Base-by-base conservation (phyloP, 306 rosid species). In the Gastrolobium villosum region DNA sequence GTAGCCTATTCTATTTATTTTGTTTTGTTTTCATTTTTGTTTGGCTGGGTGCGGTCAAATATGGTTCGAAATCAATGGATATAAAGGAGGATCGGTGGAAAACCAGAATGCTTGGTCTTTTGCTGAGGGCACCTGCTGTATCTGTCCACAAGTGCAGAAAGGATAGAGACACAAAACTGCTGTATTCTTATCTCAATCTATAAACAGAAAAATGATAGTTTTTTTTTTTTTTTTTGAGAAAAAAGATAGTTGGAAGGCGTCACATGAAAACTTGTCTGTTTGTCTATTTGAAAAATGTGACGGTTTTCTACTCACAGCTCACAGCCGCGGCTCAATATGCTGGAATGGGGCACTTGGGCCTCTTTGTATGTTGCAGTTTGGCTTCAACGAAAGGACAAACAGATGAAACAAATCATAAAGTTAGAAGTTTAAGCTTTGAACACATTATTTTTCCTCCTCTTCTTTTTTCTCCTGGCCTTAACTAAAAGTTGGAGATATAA, bases 181-280 rank as follows among this genome's bases (percentile, higher is more conserved):
- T 9, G 1, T 3, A 37, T 37, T 53, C 37, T 53, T 54, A 71
- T 71, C 65, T 37, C 26, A 30, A 15, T 52, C 57, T 52, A 1
- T 28, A 56, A 56, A 31, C 3, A 56, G 45, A 5, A 43, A 14
- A 7, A 36, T 0, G 26, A 20, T 20, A 20, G 26, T 20, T 1
- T 20, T 20, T 20, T 20, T 20, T 20, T 20, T 20, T 20, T 20
- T 20, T 20, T 20, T 20, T 20, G 26, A 20, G 26, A 8, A 48
- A 39, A n/a, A 9, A 3, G 26, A 26, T 4, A 5, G 13, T 39
- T 52, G 28, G 41, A 72, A 79, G 8, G 49, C 1, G 26, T 64
- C 81, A 66, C 75, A 14, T 66, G 39, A 77, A 28, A 69, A 55
- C 11, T 13, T 61, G 66, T 70, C 11, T 37, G 5, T 14, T 32